Evolutionary conservation across 192 early-diverging fungal genomes (phyloP), one percentile per base, ranked within the genome.

Genomic region (Lunasporangiospora selenospora): DNA sequence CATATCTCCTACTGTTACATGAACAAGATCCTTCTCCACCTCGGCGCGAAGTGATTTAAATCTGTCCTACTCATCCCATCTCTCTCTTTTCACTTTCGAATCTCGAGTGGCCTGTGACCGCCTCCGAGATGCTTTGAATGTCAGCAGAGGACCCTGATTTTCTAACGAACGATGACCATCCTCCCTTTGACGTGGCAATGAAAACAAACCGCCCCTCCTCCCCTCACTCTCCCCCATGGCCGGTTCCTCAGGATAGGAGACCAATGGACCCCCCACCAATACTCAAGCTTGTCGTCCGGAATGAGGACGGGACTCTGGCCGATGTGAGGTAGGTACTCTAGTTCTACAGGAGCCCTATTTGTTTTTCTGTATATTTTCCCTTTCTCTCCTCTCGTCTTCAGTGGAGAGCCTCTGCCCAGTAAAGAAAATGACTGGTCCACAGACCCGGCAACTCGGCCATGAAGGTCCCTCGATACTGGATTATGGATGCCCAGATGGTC

Each of bases 21-120:
- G 7, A 47, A 6, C 26, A n/a, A 13, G 15, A 15, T n/a, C 11
- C 10, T 29, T 48, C 18, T 48, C 15, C 9, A 29, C 13, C 9
- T 29, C 16, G 15, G 1, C 18, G 21, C 46, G 15, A 48, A 48
- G 30, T 29, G 30, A 48, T 29, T 29, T 13, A 29, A 29, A 29
- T 29, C 26, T 48, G 19, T 1, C 15, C 11, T 48, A 29, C 46
- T 29, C n/a, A 48, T 48, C 10, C 26, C 13, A 26, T 46, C 15
- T 48, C 13, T 29, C 6, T 46, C 21, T 10, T 15, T 48, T 29
- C 33, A 65, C 65, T 10, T 88, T 80, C 53, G 69, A 77, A 31
- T 79, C 91, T 23, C 66, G 80, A 34, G 83, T 93, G 59, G 84
- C 84, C 4, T 90, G 91, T 61, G 88, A 90, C 55, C 91, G 90